Evolutionary conservation across 2,329 filamentous ascomycete species (phyloP), one percentile per base, ranked within the genome.

Genomic region (Periglandula ipomoeae): DNA sequence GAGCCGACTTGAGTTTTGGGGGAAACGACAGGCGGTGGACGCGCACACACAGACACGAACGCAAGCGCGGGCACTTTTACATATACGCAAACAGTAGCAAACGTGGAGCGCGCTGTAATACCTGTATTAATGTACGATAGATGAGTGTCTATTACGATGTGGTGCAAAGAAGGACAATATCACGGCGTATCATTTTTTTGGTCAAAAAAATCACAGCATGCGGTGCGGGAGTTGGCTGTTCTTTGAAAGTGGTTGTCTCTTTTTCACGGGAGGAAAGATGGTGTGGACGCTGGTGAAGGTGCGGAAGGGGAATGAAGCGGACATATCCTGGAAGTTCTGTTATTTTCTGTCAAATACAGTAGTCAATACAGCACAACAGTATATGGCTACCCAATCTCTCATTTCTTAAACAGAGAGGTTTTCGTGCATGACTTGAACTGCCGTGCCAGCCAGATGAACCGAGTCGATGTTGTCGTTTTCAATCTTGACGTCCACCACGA

Each of bases 51-150:
- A 19, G 24, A 47, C 10, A 26, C 38, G 8, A 13, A 41, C 9
- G 22, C 26, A 44, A 2, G 23, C 20, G 43, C 44, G 46, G 6
- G 15, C 26, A n/a, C 5, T 4, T 20, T 45, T 42, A 50, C 44
- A 40, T 13, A 19, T 32, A 8, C 38, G 20, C 38, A 19, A 4
- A 34, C 23, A 30, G 17, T 17, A 13, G 3, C n/a, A 34, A 39
- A 27, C 34, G 52, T 45, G 40, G 54, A 51, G 50, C 30, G 55
- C 56, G 56, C 58, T 59, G 57, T 65, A 66, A 65, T 61, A 59
- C 57, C 60, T 65, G 63, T 66, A 63, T 56, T 57, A 59, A 57
- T 67, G 65, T 67, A 67, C 60, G 58, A 67, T 65, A 61, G 40
- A 40, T 27, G 45, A 52, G 51, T 53, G 57, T 58, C 53, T 51